phyloP scores from a whole-genome alignment of 108 stramenopile genomes.

The Poteriospumella lacustris region DNA sequence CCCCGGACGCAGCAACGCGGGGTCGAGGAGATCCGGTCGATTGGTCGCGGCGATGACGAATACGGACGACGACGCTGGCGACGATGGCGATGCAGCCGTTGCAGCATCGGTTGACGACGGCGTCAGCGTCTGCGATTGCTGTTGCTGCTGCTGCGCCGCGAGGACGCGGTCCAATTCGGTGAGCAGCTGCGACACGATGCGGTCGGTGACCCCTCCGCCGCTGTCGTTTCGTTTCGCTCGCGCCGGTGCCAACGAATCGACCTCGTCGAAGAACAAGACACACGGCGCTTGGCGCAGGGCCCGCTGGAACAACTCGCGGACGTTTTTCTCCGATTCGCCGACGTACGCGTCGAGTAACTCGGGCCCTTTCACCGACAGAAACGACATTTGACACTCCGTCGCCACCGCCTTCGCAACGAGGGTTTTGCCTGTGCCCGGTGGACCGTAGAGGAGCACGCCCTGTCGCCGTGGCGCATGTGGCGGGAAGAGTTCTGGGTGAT shows the following conservation, averaged over 20 bases:
- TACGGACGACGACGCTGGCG: conserved; percentile 29
- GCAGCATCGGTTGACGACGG: too few relatives aligned
- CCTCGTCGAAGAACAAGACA: conserved; percentile 17
- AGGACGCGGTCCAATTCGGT: conserved; percentile 70
- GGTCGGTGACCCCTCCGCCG: conserved; percentile 86
- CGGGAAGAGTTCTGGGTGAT: neutral
- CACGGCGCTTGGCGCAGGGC: neutral
- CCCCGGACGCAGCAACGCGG: conserved; percentile 87
- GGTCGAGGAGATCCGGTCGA: conserved; percentile 54
- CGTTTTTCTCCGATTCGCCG: conserved; percentile 18
- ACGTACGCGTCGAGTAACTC: conserved; percentile 12
- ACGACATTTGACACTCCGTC: too few relatives aligned
- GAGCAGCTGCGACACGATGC: conserved; percentile 80
- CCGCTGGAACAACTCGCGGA: neutral
- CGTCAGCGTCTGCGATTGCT: neutral
- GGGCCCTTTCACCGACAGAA: neutral
- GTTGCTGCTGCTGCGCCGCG: neutral
- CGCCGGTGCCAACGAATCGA: conserved; percentile 55
- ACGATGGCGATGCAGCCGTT: too few relatives aligned
- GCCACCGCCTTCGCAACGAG: too few relatives aligned
- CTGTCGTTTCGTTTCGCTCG: conserved; percentile 70
- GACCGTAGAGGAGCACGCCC: neutral
- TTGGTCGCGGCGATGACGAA: conserved; percentile 49
- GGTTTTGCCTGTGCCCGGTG: neutral
- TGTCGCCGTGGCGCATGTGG: neutral